phyloP scores from a whole-genome alignment of 768 basidiomycete genomes.

The Trametes sanguinea region DNA sequence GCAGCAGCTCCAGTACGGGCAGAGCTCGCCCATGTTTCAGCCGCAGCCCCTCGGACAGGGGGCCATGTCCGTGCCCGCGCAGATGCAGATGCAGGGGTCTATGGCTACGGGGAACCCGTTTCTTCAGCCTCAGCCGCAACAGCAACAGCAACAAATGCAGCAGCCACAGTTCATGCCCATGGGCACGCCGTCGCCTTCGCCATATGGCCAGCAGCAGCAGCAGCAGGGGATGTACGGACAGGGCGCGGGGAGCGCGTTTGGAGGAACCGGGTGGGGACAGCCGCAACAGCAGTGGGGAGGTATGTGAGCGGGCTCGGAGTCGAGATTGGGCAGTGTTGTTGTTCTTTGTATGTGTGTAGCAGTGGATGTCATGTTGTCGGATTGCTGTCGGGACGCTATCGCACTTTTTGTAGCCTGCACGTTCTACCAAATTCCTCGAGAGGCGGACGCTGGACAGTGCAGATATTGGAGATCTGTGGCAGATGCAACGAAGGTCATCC shows the following conservation, averaged over 20 bases:
- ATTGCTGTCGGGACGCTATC: neutral
- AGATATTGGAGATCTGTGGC: too few species aligned
- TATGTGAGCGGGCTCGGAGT: constrained; percentile 1
- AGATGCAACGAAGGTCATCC: too few species aligned
- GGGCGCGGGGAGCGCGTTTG: constrained; percentile 12
- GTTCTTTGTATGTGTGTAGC: neutral
- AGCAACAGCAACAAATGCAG: constrained; percentile 15
- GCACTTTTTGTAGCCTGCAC: neutral
- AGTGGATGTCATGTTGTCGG: neutral
- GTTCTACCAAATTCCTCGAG: too few species aligned
- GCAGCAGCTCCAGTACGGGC: constrained; percentile 26
- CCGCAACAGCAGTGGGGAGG: constrained; percentile 18
- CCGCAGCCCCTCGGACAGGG: constrained; percentile 29
- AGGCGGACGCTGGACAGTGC: too few species aligned
- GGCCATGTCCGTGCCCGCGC: constrained; percentile 37
- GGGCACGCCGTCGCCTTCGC: constrained; percentile 34
- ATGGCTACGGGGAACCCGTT: constrained; percentile 20
- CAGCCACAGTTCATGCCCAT: constrained; percentile 15
- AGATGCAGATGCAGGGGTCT: constrained; percentile 32
- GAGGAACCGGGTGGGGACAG: constrained; percentile 13
- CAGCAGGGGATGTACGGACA: constrained; percentile 26
- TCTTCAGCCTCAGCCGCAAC: constrained; percentile 26
- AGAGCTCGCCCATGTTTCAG: constrained; percentile 33
- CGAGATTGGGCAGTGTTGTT: neutral
- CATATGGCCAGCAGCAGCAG: constrained; percentile 29